Base-by-base conservation (phyloP, 2,329 filamentous ascomycete species). In the Clarireedia paspali region DNA sequence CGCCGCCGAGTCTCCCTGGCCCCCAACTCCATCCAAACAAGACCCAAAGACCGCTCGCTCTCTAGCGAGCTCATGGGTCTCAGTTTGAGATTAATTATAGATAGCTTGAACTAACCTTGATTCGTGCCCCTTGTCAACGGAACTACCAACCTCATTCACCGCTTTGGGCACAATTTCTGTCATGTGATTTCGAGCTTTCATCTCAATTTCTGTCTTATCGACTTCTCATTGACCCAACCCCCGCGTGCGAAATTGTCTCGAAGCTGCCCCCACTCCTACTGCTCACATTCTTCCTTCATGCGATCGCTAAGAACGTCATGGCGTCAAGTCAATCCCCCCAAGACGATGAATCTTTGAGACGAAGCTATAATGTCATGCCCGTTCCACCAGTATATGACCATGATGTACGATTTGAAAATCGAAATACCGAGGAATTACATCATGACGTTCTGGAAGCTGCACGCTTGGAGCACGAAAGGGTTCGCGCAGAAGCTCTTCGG, bases 381-480 rank as follows among this genome's bases (percentile, higher is more conserved):
- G 42, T 38, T 38, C 26, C 47, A 23, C 42, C 49, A 26, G n/a
- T 56, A 15, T 34, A 49, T 26, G 58, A 58, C 7, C 42, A 61
- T 17, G 45, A 59, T 15, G 17, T 47, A 3, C 52, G 47, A 44
- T 62, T 60, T 26, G 57, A 59, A 7, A 58, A 56, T 24, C 51
- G 60, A 27, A 64, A 64, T 38, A 49, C 54, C 15, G 60, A 64
- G 44, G 59, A 63, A 17, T 50, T 65, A 5, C 65, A 67, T 54
- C 48, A 56, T 42, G 79, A 83, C 62, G 85, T 86, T 14, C 77
- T 92, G 15, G 80, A 80, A 47, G 79, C 80, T 47, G 85, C 85
- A 4, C 81, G 82, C 49, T 75, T 76, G 14, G 80, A 86, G 65
- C 88, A 91, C 68, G 80, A 87, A 39, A 77, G 80, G 27, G 79